Evolutionary conservation across 306 rosid species (phyloP).

Genomic region (Dalbergia cochinchinensis): DNA sequence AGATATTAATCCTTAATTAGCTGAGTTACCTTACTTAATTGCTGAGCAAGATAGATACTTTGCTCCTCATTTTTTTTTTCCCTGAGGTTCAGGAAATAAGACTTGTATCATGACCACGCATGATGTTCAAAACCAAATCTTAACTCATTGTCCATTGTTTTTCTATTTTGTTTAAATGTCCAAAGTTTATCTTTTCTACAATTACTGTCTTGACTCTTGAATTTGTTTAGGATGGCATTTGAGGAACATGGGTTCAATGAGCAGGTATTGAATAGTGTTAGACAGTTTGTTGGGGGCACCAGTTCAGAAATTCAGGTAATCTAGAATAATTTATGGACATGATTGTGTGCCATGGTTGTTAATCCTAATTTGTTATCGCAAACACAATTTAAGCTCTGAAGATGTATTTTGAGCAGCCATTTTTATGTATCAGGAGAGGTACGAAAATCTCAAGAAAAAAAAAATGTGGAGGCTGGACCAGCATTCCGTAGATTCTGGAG

Average conservation of each 20-base stretch:
- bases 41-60: conserved; percentile 1
- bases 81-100: background rate
- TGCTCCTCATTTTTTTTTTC: background rate
- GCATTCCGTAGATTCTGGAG: conserved; percentile 47
- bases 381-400: background rate
- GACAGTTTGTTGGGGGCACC: conserved; percentile 58
- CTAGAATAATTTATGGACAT: conserved; percentile 14
- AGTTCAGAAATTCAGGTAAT: conserved; percentile 70
- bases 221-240: conserved; percentile 68
- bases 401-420: conserved; percentile 21
- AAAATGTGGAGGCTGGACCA: conserved; percentile 43
- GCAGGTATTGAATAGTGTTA: conserved; percentile 60
- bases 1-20: conserved; percentile 3
- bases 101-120: background rate
- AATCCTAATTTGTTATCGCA: conserved; percentile 18
- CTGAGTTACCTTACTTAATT: background rate
- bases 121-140: conserved; percentile 10
- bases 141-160: background rate
- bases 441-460: conserved; percentile 61
- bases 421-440: conserved; percentile 65
- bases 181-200: conserved; percentile 26
- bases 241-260: conserved; percentile 64
- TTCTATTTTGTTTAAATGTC: conserved; percentile 3
- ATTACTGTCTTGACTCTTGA: conserved; percentile 39
- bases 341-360: conserved; percentile 35